Evolutionary conservation across 2,329 filamentous ascomycete species (phyloP).

Genomic region (Fusarium equiseti): DNA sequence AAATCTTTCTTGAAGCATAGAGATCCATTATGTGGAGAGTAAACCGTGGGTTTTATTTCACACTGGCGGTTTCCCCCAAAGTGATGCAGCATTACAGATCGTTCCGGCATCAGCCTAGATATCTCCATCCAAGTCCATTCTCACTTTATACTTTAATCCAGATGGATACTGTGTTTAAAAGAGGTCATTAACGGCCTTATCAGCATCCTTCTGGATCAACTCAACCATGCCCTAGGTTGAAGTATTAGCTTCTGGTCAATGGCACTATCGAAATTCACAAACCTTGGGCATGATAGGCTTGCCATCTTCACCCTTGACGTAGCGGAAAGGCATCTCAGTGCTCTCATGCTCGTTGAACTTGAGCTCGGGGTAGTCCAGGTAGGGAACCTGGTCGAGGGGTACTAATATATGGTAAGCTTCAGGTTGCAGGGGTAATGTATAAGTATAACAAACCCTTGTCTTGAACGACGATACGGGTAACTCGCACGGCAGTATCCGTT

Average conservation of each 20-base stretch:
- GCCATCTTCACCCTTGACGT: slow-evolving; percentile 81
- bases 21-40: not conserved
- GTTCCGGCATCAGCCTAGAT: not conserved
- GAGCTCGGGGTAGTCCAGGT: slow-evolving; percentile 89
- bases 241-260: slow-evolving; percentile 40
- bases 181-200: slow-evolving; percentile 90
- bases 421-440: not conserved
- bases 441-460: slow-evolving; percentile 73
- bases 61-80: not conserved
- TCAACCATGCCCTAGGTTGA: slow-evolving; percentile 86
- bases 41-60: not conserved
- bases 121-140: not conserved
- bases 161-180: slow-evolving; percentile 61
- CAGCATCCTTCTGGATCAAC: slow-evolving; percentile 91
- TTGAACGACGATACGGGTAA: slow-evolving; percentile 89
- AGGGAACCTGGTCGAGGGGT: slow-evolving; percentile 81
- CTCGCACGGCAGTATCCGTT: slow-evolving; percentile 94
- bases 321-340: slow-evolving; percentile 98
- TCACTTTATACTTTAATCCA: not conserved
- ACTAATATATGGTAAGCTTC: slow-evolving; percentile 61
- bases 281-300: slow-evolving; percentile 93
- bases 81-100: not conserved
- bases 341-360: slow-evolving; percentile 92
- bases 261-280: slow-evolving; percentile 8
- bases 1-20: not conserved